These are phyloP conservation scores for Coemansia sp. DNA, from an alignment of 192 early-diverging fungal species.

Conservation along the genomic window DNA sequence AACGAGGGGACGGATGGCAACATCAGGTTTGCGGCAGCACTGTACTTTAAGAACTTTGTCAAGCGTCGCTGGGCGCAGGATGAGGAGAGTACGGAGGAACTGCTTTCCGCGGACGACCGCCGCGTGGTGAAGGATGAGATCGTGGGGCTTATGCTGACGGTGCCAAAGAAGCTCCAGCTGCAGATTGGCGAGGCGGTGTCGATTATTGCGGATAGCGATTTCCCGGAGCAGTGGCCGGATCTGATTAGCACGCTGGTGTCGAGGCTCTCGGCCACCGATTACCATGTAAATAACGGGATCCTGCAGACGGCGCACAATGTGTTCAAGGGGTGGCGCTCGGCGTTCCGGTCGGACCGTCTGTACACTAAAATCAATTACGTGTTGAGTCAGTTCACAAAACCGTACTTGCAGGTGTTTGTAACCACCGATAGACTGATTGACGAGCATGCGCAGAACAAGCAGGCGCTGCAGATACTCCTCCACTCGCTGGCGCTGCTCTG, in stretches of 20 bases:
- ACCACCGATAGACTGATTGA: conserved; percentile 80
- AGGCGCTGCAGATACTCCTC: conserved; percentile 69
- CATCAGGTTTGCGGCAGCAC: conserved; percentile 75
- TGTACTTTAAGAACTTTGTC: conserved; percentile 98
- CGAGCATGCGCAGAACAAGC: conserved; percentile 61
- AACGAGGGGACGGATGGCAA: conserved; percentile 59
- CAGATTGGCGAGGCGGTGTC: conserved; percentile 93
- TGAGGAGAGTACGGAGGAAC: conserved; percentile 39
- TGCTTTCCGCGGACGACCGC: conserved; percentile 63
- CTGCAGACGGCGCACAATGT: conserved; percentile 95
- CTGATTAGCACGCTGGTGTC: conserved; percentile 78
- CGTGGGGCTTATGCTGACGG: conserved; percentile 82
- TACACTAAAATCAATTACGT: conserved; percentile 93
- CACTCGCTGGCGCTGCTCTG: conserved; percentile 75
- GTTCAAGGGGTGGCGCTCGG: conserved; percentile 90
- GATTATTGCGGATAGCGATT: conserved; percentile 91
- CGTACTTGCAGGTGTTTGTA: conserved; percentile 83
- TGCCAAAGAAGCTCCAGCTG: conserved; percentile 76
- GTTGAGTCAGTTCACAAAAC: conserved; percentile 77
- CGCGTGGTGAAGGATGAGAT: conserved; percentile 79
- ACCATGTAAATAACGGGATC: conserved; percentile 85
- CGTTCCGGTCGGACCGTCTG: conserved; percentile 76
- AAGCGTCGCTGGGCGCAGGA: conserved; percentile 77
- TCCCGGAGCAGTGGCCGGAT: conserved; percentile 85
- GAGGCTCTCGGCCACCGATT: conserved; percentile 76